A percentile compares a stretch with the other conserved stretches of the same genome.
Evolutionary conservation across 169 alveolate species (phyloP).

Genomic region (Eimeria falciformis): DNA sequence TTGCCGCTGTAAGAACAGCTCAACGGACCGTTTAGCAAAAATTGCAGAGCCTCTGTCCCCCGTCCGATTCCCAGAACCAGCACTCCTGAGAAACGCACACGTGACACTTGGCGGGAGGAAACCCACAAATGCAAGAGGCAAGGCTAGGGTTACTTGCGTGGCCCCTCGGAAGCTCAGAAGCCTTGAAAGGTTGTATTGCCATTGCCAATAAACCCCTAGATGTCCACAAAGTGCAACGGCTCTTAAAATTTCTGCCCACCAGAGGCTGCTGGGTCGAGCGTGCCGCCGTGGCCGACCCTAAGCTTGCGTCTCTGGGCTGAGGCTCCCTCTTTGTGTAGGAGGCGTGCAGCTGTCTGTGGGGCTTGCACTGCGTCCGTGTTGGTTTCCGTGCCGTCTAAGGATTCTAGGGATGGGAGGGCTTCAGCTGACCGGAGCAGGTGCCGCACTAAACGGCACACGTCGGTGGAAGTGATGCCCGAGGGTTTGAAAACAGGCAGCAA

Average conservation of each 20-base stretch:
- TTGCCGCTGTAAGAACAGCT: neutral
- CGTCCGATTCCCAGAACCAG: conserved; percentile 45
- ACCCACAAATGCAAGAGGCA: no score
- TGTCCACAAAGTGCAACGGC: no score
- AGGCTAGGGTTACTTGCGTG: no score
- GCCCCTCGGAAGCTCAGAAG: no score
- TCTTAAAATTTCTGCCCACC: neutral
- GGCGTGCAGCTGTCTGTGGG: neutral
- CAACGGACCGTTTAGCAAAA: conserved; percentile 9
- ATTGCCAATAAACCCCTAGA: neutral
- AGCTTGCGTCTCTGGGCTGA: conserved; percentile 6
- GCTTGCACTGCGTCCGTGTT: neutral
- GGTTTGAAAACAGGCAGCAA: neutral
- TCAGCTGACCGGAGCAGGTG: neutral
- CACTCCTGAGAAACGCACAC: conserved; percentile 31
- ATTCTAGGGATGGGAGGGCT: neutral
- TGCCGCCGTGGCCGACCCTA: conserved; percentile 75
- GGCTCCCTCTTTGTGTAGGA: neutral
- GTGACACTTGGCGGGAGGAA: no score
- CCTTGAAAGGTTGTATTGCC: neutral
- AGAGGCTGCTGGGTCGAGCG: conserved; percentile 68
- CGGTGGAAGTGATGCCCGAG: neutral
- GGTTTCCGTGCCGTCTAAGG: neutral
- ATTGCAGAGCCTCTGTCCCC: conserved; percentile 1
- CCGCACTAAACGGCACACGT: neutral